Base-by-base conservation (phyloP, 148 eudicot species). In the Vaccinium macrocarpon region DNA sequence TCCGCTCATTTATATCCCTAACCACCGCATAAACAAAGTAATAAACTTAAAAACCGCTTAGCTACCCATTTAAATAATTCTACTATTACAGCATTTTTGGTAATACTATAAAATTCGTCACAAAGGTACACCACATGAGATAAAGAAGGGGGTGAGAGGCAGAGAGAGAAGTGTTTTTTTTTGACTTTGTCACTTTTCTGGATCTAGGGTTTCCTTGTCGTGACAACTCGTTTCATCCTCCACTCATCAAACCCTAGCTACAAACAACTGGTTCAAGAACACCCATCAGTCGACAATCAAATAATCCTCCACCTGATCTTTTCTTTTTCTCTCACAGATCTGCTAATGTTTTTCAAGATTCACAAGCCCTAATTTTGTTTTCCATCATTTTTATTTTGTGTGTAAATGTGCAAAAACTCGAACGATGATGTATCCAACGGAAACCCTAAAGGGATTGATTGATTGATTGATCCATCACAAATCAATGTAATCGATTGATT, bases 171-270 rank as follows among this genome's bases (percentile, higher is more conserved):
- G 35, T 62, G 25, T 25, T 66, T 12, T 62, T n/a, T 68, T 27
- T 11, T 35, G 35, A 27, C 38, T 68, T 68, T 68, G 2, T 62
- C 27, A 62, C 27, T 62, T 62, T 48, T 86, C 71, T 78, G 85
- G 88, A 86, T 86, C 88, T 86, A 86, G 88, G 88, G 86, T 86
- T 86, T 86, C 11, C 5, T 19, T 53, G 72, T 82, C 70, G 61
- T 27, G 79, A 25, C 61, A 38, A 10, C 52, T 52, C 16, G 80
- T 38, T 83, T 56, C 85, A 11, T 27, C 76, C 29, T 77, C 59
- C 16, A 5, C 23, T 46, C 74, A 78, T n/a, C 82, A 83, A 78
- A 77, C 85, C 85, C 81, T 83, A 59, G 85, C 56, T 25, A 27
- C 12, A 25, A 86, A 25, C 4, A 27, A 86, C 75, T 75, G 81